Evolutionary conservation across 1,284 basidiomycete genomes (phyloP).

Genomic region (Sanghuangporus baumii): DNA sequence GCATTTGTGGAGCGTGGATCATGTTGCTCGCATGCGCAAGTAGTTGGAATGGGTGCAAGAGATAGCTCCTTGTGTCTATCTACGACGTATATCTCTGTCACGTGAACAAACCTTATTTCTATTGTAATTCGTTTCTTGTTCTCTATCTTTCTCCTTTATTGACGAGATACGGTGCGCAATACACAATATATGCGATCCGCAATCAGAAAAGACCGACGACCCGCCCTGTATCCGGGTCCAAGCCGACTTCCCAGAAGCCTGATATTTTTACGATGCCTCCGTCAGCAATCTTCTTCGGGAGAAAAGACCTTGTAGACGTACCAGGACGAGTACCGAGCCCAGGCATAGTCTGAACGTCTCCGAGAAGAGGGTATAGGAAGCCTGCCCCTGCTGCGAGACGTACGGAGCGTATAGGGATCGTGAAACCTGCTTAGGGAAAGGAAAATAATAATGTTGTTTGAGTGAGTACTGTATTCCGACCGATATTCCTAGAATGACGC

Average conservation of each 20-base stretch:
- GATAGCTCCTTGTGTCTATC: too few species aligned
- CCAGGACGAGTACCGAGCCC: constrained; percentile 92
- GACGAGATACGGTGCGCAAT: not conserved
- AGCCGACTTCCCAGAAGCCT: constrained; percentile 83
- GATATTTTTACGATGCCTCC: constrained; percentile 16
- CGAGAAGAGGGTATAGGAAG: constrained; percentile 92
- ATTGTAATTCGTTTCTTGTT: not conserved
- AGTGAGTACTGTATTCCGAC: not conserved
- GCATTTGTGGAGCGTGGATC: too few species aligned
- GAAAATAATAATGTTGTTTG: not conserved
- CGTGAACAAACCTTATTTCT: too few species aligned
- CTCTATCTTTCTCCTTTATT: not conserved
- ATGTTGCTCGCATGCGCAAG: too few species aligned
- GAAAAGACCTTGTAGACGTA: constrained; percentile 23
- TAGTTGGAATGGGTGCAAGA: too few species aligned
- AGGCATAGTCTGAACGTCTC: constrained; percentile 98
- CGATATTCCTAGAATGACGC: constrained; percentile 14
- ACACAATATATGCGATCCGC: not conserved
- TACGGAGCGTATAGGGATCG: constrained; percentile 87
- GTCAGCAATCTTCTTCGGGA: not conserved
- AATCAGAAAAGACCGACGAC: constrained; percentile 72
- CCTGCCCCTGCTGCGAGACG: constrained; percentile 90
- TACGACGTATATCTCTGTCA: too few species aligned
- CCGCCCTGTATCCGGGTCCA: constrained; percentile 67
- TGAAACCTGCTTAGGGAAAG: constrained; percentile 58